Evolutionary conservation across 169 alveolate genomes (phyloP).

Genomic region (Babesia sp.): DNA sequence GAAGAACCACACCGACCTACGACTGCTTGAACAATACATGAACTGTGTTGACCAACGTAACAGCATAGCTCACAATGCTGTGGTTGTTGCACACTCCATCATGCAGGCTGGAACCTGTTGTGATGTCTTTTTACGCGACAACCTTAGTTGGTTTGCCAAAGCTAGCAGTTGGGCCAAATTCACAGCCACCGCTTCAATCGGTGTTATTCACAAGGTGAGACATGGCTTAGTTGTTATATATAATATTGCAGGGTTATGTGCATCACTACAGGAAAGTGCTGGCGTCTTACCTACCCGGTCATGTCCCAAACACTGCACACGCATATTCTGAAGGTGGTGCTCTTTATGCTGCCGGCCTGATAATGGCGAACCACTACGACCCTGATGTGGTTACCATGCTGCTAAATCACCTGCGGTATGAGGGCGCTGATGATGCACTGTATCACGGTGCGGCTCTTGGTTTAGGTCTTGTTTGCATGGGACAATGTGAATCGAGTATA

Average conservation of each 20-base stretch:
- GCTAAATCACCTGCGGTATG: slow-evolving; percentile 78
- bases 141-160: slow-evolving; percentile 93
- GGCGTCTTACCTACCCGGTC: slow-evolving; percentile 62
- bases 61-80: slow-evolving; percentile 87
- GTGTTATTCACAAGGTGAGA: slow-evolving; percentile 92
- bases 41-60: slow-evolving; percentile 72
- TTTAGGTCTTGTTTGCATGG: slow-evolving; percentile 92
- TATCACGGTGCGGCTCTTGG: slow-evolving; percentile 98
- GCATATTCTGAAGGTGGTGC: slow-evolving; percentile 95
- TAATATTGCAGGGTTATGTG: slow-evolving; percentile 61
- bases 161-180: slow-evolving; percentile 95
- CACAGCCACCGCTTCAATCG: slow-evolving; percentile 96
- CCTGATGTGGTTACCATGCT: slow-evolving; percentile 76
- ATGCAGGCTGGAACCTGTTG: slow-evolving; percentile 95
- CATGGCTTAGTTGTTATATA: slow-evolving; percentile 51
- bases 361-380: slow-evolving; percentile 88
- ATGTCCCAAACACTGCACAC: slow-evolving; percentile 21
- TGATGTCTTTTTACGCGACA: slow-evolving; percentile 91
- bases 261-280: slow-evolving; percentile 56
- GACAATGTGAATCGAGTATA: slow-evolving; percentile 79
- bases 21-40: slow-evolving; percentile 75
- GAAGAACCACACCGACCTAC: slow-evolving; percentile 87
- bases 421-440: slow-evolving; percentile 69
- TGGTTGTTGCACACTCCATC: slow-evolving; percentile 89
- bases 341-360: slow-evolving; percentile 89